Evolutionary conservation across 106 monocot genomes (phyloP).

Genomic region (Gastrodia elata): DNA sequence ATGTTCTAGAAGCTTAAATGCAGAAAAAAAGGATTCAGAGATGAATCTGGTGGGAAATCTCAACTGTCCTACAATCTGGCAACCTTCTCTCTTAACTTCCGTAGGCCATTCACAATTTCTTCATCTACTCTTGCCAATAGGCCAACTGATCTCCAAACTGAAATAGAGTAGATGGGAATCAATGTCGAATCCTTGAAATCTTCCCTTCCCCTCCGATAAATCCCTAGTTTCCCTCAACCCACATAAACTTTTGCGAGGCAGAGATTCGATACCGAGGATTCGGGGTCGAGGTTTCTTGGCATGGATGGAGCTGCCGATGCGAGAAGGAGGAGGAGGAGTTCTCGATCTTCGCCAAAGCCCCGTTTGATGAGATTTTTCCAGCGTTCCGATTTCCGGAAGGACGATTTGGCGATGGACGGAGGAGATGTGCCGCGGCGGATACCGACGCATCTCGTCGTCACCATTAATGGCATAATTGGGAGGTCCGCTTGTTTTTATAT

Average conservation of each 20-base stretch:
- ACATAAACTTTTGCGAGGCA: neutral
- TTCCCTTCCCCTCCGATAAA: neutral
- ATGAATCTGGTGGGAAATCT: no score
- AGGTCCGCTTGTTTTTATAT: conserved; percentile 23
- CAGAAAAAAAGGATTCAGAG: no score
- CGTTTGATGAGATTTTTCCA: neutral
- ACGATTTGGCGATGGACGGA: conserved; percentile 6
- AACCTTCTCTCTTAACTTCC: no score
- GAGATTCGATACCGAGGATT: neutral
- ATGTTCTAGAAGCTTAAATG: no score
- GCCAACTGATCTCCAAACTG: neutral
- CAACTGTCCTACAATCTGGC: no score
- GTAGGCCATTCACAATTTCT: no score
- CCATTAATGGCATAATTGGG: conserved; percentile 75
- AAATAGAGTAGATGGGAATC: neutral
- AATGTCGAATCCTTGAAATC: neutral
- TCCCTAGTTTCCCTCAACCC: neutral
- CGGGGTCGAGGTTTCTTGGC: neutral
- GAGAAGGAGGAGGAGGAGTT: neutral
- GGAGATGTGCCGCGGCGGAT: conserved; percentile 9
- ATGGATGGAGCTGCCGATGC: conserved; percentile 1
- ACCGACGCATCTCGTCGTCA: conserved; percentile 80
- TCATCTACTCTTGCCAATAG: no score
- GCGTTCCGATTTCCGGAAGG: conserved; percentile 3
- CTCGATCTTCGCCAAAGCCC: neutral